Conservation (phyloP, 164 flowering plant species). For the Sextonia rubra region DNA sequence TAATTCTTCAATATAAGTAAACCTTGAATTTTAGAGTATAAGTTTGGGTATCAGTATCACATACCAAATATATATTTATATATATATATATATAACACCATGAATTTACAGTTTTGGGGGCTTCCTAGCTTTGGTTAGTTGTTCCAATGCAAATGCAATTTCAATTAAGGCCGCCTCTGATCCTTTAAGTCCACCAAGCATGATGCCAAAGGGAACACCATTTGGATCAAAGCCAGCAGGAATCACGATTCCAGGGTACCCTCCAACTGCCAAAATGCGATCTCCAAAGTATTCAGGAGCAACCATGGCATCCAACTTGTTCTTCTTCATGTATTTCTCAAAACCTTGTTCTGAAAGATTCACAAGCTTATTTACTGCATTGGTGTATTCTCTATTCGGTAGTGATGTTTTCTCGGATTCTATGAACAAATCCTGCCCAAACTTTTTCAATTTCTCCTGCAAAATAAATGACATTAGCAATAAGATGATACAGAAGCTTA, state of each 20-base stretch:
- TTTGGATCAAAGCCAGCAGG: conserved; percentile 45
- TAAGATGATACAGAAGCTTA: too few species aligned
- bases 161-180: conserved; percentile 43
- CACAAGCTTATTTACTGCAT: conserved; percentile 20
- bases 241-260: conserved; percentile 46
- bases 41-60: too few species aligned
- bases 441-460: conserved; percentile 35
- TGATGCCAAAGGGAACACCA: conserved; percentile 47
- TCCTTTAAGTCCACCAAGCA: conserved; percentile 45
- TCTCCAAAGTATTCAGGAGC: conserved; percentile 8
- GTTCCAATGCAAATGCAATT: conserved; percentile 54
- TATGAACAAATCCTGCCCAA: conserved; percentile 20
- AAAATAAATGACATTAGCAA: background rate
- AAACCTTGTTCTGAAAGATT: conserved; percentile 26
- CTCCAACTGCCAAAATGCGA: conserved; percentile 39
- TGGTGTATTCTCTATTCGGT: conserved; percentile 19
- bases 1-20: too few species aligned
- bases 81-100: too few species aligned
- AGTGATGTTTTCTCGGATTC: conserved; percentile 31
- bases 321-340: conserved; percentile 35
- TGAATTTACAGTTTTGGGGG: conserved; percentile 23
- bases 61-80: too few species aligned
- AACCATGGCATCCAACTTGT: conserved; percentile 48
- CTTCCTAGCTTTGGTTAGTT: conserved; percentile 40
- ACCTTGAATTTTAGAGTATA: too few species aligned